Evolutionary conservation across 768 basidiomycete genomes (phyloP), one percentile per base, ranked within the genome.

Genomic region (Phaeotremella skinneri): DNA sequence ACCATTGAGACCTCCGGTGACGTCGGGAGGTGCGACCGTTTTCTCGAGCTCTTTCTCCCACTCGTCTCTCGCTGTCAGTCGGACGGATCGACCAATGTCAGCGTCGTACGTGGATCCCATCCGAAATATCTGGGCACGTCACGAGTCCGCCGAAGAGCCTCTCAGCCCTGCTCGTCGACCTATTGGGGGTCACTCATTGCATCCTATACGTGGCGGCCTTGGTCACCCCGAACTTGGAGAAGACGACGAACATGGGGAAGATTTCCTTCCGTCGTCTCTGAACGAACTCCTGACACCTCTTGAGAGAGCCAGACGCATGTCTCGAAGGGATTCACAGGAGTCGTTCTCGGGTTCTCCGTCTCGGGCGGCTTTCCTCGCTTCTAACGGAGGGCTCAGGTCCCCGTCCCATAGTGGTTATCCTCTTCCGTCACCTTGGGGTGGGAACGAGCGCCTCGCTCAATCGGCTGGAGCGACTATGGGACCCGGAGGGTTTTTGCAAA

Each of bases 251-350:
- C 68, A 76, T 39, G 75, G 72, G 11, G 76, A 77, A 70, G 92
- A 91, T 56, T 89, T 97, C 74, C 75, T 98, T 29, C 94, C 94
- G 0, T 86, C 88, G 55, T 89, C 87, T 3, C 79, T 98, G 48
- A 90, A 85, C 26, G 93, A 97, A 60, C 81, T 98, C 5, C 80
- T 98, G 48, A 94, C 92, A 0, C 89, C 90, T 0, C 87, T 87
- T 66, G 94, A 97, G 78, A 82, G 87, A 63, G 87, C 84, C 30
- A 81, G 93, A 30, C 80, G 91, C 43, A 86, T 90, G 83, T 70
- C 63, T 13, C 58, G 78, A 23, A 57, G 76, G 26, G 73, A 76
- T 50, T 72, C 70, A 29, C 65, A 75, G 23, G 68, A 68, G 43
- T 67, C 63, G 29, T 60, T 49, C 39, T 53, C 37, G n/a, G 37